Evolutionary conservation across 768 basidiomycete species (phyloP), one percentile per base, ranked within the genome.

Genomic region (Chalciporus sphaerocephalus): DNA sequence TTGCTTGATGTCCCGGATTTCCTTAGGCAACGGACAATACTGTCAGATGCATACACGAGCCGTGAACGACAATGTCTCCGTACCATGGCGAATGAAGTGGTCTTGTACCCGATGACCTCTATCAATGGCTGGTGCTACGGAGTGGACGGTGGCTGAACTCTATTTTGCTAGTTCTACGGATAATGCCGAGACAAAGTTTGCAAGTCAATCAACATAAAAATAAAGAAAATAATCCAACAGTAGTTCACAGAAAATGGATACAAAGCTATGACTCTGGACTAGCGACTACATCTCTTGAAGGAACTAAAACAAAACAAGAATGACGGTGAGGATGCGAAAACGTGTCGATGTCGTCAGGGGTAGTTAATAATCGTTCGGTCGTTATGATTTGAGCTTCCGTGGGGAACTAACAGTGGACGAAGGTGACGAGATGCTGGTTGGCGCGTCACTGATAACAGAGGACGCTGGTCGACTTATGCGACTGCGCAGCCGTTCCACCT

Each of bases 1-100:
- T 71, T 90, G 79, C 78, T 98, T 99, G 80, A 98, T 97, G 72
- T 98, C 94, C 60, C 80, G 78, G 75, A 99, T 85, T 83, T 97
- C 90, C 75, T 96, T 93, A 50, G 95, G 93, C 95, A 97, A 62
- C 3, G 6, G 42, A 27, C 27, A 46, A 39, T 33, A 15, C 10
- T 28, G 43, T 63, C 30, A 53, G 28, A 32, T 32, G 6, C 4
- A 15, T n/a, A 8, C 6, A 17, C 5, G 18, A 4, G 13, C 25
- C 13, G 15, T 12, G 6, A 33, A 1, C 18, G 9, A 15, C n/a
- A 17, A 24, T 13, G 22, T 9, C n/a, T 15, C 22, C 58, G n/a
- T 40, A 65, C 64, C 64, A 65, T 65, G 50, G 43, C 45, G 55
- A 39, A 54, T 44, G 52, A 52, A 21, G 39, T 47, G 23, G 50